A percentile compares a stretch with the other conserved stretches of the same genome.
Conservation (phyloP, 495 filamentous ascomycete genomes). For the Lophiotrema nucula region DNA sequence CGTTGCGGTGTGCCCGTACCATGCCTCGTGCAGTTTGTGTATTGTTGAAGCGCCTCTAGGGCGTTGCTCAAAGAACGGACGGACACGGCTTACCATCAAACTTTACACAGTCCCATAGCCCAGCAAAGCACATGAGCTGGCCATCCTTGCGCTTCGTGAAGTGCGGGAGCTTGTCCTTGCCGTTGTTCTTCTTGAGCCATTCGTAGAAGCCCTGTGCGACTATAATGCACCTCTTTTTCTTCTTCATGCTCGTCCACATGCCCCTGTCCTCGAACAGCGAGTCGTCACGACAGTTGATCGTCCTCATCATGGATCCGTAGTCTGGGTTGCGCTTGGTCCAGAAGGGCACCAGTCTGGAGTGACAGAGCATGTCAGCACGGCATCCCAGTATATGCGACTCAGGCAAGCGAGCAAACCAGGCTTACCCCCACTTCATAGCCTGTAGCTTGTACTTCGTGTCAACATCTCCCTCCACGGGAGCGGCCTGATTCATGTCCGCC, state of each 20-base stretch:
- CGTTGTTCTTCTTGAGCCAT: conserved; percentile 80
- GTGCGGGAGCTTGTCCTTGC: conserved; percentile 79
- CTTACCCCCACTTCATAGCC: conserved; percentile 81
- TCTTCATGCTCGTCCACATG: conserved; percentile 92
- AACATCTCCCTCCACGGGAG: conserved; percentile 2
- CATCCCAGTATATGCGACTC: not conserved
- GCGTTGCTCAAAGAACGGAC: too few species aligned
- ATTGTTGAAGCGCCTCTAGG: too few species aligned
- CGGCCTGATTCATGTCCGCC: not conserved
- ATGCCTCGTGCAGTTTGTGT: not conserved
- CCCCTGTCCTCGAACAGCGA: conserved; percentile 71
- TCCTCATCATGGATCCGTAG: conserved; percentile 73
- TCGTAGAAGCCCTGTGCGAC: conserved; percentile 93
- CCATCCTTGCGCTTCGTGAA: conserved; percentile 79
- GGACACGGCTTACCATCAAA: conserved; percentile 61
- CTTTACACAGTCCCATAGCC: conserved; percentile 84
- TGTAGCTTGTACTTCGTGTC: conserved; percentile 69
- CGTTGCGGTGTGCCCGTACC: not conserved
- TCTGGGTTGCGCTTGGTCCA: conserved; percentile 83
- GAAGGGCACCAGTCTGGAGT: conserved; percentile 71
- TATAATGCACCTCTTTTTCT: conserved; percentile 80
- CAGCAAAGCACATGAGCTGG: conserved; percentile 82
- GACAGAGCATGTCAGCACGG: conserved; percentile 10
- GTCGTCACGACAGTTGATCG: conserved; percentile 95
- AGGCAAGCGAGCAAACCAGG: not conserved